Base-by-base conservation (phyloP, 805 yeast genomes). In the Saturnispora diversa region DNA sequence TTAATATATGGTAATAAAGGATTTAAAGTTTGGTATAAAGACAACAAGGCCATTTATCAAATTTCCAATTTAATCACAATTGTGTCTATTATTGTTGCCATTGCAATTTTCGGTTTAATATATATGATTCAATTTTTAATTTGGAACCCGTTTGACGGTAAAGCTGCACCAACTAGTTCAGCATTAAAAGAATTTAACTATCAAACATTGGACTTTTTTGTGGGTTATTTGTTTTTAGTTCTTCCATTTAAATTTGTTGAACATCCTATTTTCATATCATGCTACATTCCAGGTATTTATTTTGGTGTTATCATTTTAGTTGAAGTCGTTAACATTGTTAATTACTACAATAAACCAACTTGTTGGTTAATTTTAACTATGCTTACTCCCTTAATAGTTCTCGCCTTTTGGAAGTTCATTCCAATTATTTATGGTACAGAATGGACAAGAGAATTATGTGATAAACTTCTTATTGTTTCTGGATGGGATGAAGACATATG, bases 1-100 rank as follows among this genome's bases (percentile, higher is more conserved):
- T 84, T 94, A 92, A 77, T 83, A 13, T 61, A 73, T 32, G 57
- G 72, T 42, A 44, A 59, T 16, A 64, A 75, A 31, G 90, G 90
- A n/a, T 66, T 77, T 41, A 72, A 65, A 49, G 77, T 74, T 56
- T 77, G 72, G 66, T 64, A 65, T 22, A 63, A 67, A 49, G 59
- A 59, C 22, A 17, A 31, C 1, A 23, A 10, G 5, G 65, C 64
- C 34, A 63, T 84, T 25, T 81, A 80, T 54, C 66, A 73, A 21
- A 50, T 80, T 12, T 94, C 94, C 5, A 85, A 84, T 58, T 60
- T 72, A 16, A 66, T 72, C 10, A 66, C 74, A 10, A 80, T 80
- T 62, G 72, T 72, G 58, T 44, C 69, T 3, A 68, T 72, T 3
- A 50, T 66, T 11, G 39, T 64, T 3, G 47, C 62, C 15, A 45